phyloP scores from a whole-genome alignment of 2,329 filamentous ascomycete genomes.

The Microdochium nivale region DNA sequence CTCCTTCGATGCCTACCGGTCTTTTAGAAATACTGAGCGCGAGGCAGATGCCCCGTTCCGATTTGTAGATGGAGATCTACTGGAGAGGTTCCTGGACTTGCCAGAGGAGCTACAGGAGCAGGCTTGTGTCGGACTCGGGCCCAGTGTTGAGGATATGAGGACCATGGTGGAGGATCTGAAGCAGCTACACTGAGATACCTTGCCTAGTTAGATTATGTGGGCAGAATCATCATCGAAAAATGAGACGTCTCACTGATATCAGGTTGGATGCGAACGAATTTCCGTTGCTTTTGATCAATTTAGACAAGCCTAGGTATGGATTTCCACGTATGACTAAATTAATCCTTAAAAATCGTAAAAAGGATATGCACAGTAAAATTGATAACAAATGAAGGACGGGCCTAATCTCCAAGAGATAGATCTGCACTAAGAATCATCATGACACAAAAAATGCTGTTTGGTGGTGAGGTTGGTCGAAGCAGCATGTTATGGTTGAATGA shows the following conservation, averaged over 20 bases:
- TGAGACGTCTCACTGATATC: background rate
- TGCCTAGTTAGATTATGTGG: background rate
- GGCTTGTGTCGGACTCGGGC: slow-evolving; percentile 47
- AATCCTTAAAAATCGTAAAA: too few species aligned
- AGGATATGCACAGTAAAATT: too few species aligned
- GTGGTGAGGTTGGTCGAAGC: too few species aligned
- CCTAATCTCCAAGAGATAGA: too few species aligned
- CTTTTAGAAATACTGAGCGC: slow-evolving; percentile 65
- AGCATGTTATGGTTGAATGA: too few species aligned
- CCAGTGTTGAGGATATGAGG: slow-evolving; percentile 53
- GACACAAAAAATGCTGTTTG: too few species aligned
- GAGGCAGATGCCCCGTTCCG: slow-evolving; percentile 69
- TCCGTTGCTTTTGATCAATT: too few species aligned
- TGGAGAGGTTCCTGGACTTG: slow-evolving; percentile 76
- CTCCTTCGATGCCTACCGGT: slow-evolving; percentile 71
- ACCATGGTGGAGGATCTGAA: slow-evolving; percentile 54
- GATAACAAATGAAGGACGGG: too few species aligned
- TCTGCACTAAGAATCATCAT: too few species aligned
- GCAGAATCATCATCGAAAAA: background rate
- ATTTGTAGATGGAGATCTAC: slow-evolving; percentile 86
- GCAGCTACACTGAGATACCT: slow-evolving; percentile 42
- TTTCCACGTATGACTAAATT: background rate
- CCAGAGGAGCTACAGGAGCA: slow-evolving; percentile 46
- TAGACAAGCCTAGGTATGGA: too few species aligned
- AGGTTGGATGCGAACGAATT: too few species aligned